phyloP scores from a whole-genome alignment of 2,329 filamentous ascomycete species.

The Sporothrix variecibatus region DNA sequence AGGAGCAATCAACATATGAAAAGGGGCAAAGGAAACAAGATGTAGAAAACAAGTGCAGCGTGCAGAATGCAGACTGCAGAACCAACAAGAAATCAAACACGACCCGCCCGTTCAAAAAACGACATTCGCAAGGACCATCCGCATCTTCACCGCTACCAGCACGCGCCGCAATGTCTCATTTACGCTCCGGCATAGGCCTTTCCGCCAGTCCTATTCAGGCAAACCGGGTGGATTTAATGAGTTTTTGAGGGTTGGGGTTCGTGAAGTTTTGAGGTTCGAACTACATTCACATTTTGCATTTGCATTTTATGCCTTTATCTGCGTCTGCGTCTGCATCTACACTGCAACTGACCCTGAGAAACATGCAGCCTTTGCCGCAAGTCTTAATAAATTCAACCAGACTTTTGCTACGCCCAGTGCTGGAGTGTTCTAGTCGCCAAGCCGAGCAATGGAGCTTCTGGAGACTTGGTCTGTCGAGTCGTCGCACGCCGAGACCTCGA shows the following conservation, averaged over 20 bases:
- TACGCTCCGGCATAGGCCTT: conserved; percentile 10
- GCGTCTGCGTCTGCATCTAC: background rate
- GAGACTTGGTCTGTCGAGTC: background rate
- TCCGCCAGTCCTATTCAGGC: conserved; percentile 17
- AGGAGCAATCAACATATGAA: background rate
- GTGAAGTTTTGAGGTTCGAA: background rate
- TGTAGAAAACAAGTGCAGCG: background rate
- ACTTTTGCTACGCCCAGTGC: background rate
- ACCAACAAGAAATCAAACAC: background rate
- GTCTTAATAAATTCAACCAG: background rate
- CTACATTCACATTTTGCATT: background rate
- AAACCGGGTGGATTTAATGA: background rate
- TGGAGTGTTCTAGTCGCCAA: background rate
- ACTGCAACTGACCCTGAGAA: background rate
- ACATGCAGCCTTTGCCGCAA: background rate
- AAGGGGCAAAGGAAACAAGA: background rate
- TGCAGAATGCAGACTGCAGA: background rate
- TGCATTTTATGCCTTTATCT: background rate
- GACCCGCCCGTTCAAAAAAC: background rate
- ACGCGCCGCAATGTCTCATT: background rate
- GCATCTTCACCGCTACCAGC: conserved; percentile 16
- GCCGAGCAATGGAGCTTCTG: background rate
- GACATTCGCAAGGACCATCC: background rate
- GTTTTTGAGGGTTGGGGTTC: background rate
- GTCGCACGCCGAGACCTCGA: background rate